Conservation (phyloP, 345 rosid species). For the Hypericum androsaemum region DNA sequence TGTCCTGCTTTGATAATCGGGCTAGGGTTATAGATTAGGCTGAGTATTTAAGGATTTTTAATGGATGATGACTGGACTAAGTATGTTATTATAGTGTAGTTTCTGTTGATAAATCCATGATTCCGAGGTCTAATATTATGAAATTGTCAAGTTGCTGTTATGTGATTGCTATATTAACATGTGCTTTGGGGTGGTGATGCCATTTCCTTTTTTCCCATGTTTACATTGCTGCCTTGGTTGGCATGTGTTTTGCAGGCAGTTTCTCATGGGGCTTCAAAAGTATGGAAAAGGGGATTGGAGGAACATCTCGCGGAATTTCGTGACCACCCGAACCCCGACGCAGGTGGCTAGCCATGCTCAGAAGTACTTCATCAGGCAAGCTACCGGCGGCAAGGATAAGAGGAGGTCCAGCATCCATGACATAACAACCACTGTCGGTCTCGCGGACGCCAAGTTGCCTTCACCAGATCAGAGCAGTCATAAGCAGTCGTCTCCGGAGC, state of each 20-base stretch:
- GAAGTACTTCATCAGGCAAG: slow-evolving; percentile 88
- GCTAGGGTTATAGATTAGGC: no score
- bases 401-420: slow-evolving; percentile 96
- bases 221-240: slow-evolving; percentile 13
- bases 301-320: slow-evolving; percentile 81
- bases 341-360: slow-evolving; percentile 99
- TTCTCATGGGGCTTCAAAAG: slow-evolving; percentile 81
- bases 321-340: slow-evolving; percentile 81
- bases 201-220: background rate
- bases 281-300: slow-evolving; percentile 99
- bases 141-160: background rate
- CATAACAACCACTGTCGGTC: slow-evolving; percentile 80
- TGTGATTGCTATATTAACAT: background rate
- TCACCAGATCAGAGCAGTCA: slow-evolving; percentile 20
- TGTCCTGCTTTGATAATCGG: no score
- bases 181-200: background rate
- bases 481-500: slow-evolving; percentile 27
- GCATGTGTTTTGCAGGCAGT: slow-evolving; percentile 44
- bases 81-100: background rate
- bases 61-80: no score
- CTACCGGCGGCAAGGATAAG: slow-evolving; percentile 88
- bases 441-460: slow-evolving; percentile 33
- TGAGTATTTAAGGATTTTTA: no score
- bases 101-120: background rate
- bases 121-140: no score